A percentile compares a stretch with the other conserved stretches of the same genome.
Evolutionary conservation across 768 basidiomycete species (phyloP).

Genomic region (Saitozyma podzolica): DNA sequence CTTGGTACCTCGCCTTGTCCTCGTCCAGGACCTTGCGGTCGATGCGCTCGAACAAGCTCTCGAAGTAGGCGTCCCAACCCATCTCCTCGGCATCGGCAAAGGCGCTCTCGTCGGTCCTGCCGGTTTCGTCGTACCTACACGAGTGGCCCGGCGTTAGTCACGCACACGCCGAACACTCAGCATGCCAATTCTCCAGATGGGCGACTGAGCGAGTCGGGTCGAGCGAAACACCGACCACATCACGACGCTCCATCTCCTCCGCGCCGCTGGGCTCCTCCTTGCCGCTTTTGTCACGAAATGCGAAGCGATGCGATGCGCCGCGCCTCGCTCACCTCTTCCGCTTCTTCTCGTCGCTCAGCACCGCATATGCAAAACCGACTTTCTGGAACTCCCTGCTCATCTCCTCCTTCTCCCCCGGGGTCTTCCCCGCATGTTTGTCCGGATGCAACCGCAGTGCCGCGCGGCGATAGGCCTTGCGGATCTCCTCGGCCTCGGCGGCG

Average conservation of each 20-base stretch:
- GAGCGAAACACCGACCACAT: background rate
- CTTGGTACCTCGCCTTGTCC: constrained; percentile 92
- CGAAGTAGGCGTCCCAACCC: constrained; percentile 96
- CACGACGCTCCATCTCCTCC: constrained; percentile 10
- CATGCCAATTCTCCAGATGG: background rate
- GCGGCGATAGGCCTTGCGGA: constrained; percentile 81
- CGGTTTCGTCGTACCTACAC: constrained; percentile 71
- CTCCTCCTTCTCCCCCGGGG: constrained; percentile 65
- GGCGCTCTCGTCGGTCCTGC: constrained; percentile 77
- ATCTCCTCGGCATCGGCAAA: constrained; percentile 67
- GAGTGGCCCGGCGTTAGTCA: background rate
- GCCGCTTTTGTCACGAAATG: too few species aligned
- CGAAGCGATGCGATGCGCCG: background rate
- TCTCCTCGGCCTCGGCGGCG: constrained; percentile 64
- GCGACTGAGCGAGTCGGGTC: background rate
- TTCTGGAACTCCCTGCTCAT: constrained; percentile 76
- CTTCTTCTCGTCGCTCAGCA: constrained; percentile 75
- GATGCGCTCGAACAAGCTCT: constrained; percentile 80
- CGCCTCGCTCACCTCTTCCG: constrained; percentile 56
- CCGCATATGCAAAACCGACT: constrained; percentile 88
- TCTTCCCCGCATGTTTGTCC: constrained; percentile 72
- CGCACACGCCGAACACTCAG: background rate
- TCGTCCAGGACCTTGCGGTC: constrained; percentile 85
- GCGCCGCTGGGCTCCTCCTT: too few species aligned
- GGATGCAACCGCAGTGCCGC: constrained; percentile 82